These are phyloP conservation scores for Patellifolia procumbens DNA, from an alignment of 179 eudicot genomes.

Conservation along the genomic window DNA sequence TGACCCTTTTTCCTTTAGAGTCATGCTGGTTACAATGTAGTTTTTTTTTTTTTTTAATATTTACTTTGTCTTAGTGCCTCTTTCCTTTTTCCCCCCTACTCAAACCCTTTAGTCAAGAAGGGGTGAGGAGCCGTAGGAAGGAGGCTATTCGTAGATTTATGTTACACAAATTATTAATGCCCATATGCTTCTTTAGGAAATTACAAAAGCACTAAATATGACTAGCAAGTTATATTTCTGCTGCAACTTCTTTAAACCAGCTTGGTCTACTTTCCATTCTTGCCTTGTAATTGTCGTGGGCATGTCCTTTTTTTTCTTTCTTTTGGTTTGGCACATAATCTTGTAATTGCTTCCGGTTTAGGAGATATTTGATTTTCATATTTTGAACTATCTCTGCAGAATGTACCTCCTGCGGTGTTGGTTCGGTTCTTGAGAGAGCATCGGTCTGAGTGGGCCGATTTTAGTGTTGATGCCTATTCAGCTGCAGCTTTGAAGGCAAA, in stretches of 20 bases:
- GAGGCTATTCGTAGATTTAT: neutral
- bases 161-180: neutral
- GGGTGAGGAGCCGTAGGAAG: neutral
- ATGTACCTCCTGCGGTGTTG: slow-evolving; percentile 47
- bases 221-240: neutral
- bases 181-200: neutral
- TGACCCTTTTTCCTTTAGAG: neutral
- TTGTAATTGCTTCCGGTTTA: neutral
- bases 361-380: neutral
- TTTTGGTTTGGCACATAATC: neutral
- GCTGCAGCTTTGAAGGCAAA: slow-evolving; percentile 46
- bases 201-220: neutral
- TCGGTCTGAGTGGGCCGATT: slow-evolving; percentile 64
- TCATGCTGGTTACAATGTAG: neutral
- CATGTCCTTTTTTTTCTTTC: slow-evolving; percentile 1
- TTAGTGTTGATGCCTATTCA: slow-evolving; percentile 44
- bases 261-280: neutral
- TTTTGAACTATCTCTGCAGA: slow-evolving; percentile 30
- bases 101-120: neutral
- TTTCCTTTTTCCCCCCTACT: neutral
- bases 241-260: slow-evolving; percentile 1
- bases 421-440: slow-evolving; percentile 56
- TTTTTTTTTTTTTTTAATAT: too few species aligned
- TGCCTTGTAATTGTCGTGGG: neutral
- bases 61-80: neutral